phyloP scores from a whole-genome alignment of 345 rosid species.

The Lepidium aucheri region DNA sequence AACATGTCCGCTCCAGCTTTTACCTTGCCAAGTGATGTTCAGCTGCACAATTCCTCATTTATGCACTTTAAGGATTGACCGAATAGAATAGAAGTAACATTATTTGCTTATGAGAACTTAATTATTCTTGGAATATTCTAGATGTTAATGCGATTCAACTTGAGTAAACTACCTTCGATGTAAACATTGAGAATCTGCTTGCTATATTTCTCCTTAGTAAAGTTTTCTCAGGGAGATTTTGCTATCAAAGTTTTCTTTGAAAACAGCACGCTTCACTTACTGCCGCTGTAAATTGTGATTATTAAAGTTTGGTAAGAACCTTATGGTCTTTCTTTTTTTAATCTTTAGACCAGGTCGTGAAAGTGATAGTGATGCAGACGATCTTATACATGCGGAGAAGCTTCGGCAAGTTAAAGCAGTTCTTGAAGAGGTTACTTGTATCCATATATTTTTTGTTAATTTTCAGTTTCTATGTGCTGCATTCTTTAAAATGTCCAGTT shows the following conservation, averaged over 20 bases:
- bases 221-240: neutral
- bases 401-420: slow-evolving; percentile 99
- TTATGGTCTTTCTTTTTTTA: slow-evolving; percentile 6
- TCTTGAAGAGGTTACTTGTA: slow-evolving; percentile 76
- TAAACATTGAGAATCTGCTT: neutral
- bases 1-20: neutral
- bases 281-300: neutral
- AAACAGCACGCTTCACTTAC: neutral
- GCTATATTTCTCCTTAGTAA: neutral
- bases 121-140: neutral
- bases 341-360: slow-evolving; percentile 59
- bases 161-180: neutral
- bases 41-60: neutral
- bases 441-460: neutral
- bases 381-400: slow-evolving; percentile 97
- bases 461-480: neutral
- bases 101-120: neutral
- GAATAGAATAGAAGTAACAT: neutral
- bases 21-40: neutral
- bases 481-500: neutral
- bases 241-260: neutral
- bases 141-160: neutral
- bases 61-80: neutral
- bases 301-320: neutral
- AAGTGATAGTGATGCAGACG: slow-evolving; percentile 99